Evolutionary conservation across 2,329 filamentous ascomycete genomes (phyloP), one percentile per base, ranked within the genome.

Genomic region (Parastagonospora avenae): DNA sequence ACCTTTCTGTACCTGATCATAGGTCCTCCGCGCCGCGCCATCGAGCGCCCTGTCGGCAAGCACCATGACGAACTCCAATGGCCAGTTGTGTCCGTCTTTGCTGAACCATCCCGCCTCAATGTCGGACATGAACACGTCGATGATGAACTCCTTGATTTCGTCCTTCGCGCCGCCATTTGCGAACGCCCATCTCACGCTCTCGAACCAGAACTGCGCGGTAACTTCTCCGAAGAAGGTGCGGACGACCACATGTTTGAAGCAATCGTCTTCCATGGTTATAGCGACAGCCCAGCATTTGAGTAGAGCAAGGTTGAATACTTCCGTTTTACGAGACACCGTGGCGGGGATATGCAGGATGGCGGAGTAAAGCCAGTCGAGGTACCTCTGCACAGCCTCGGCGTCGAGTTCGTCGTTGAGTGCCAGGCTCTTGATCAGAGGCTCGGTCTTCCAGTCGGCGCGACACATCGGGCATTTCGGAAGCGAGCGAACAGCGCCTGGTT

Each of bases 341-440:
- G 32, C 2, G 8, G 39, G 15, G 8, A 58, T 42, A 4, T 14
- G 8, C 1, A 62, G 15, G 1, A 2, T 19, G 8, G 36, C 37
- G 7, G 50, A 48, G 41, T 60, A 62, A 0, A 63, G 37, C 54
- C 59, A 67, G 30, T 60, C 48, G 6, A 56, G 5, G 24, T 65
- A 65, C 2, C 24, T 12, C 28, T 57, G 50, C 7, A 63, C 41
- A 2, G 48, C 42, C 8, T 46, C 29, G 0, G 32, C 27, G 10
- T 57, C 45, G 1, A 59, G 45, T 1, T 40, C n/a, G 6, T 24
- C 30, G 12, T 38, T 29, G 11, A 48, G 5, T 10, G 35, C 19
- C 6, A 50, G 8, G 28, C 27, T 2, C 2, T 33, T 42, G n/a
- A 32, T 24, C 7, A 38, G 4, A 2, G 33, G 43, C 6, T 51